Evolutionary conservation across 2,329 filamentous ascomycete genomes (phyloP), one percentile per base, ranked within the genome.

Genomic region (Exutisphaerella laricina): DNA sequence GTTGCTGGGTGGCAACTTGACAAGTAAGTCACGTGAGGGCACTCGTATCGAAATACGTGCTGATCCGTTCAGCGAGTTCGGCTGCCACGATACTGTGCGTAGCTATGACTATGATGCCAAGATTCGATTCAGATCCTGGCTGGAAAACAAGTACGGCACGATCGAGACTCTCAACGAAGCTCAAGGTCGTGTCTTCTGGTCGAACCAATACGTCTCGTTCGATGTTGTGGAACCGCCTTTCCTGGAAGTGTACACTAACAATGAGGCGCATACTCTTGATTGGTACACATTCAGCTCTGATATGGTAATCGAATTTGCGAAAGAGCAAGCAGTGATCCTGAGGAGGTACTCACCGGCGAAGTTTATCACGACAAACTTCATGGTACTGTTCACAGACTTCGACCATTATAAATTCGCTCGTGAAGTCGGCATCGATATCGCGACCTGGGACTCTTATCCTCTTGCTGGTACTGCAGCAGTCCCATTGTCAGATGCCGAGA

Each of bases 111-210:
- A 51, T 7, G 48, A 56, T 18, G 54, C 54, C n/a, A 50, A 49
- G 10, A 49, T 22, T 5, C 46, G 54, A n/a, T 56, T 55, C 37
- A 40, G 51, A 20, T 41, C 42, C 2, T 56, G 54, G 54, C 33
- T 56, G 4, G n/a, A 51, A 32, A 21, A 49, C n/a, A 56, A 53
- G n/a, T 56, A 56, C 23, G 39, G 20, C 1, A 55, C 51, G 7
- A 53, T 56, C 33, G 54, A 55, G n/a, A 49, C 47, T 8, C 51
- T 56, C 50, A 56, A 56, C 33, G 32, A 49, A 9, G 50, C 38
- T 5, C 54, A 56, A 43, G 54, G 54, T 3, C 54, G 54, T 8
- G 51, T 53, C 5, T 55, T 53, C 42, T 56, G 54, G 54, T 55
- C 50, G n/a, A 53, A 49, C 3, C 54, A 55, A 34, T 56, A 54